Conservation (phyloP, 2,329 filamentous ascomycete species). For the Pseudocercospora cruenta region DNA sequence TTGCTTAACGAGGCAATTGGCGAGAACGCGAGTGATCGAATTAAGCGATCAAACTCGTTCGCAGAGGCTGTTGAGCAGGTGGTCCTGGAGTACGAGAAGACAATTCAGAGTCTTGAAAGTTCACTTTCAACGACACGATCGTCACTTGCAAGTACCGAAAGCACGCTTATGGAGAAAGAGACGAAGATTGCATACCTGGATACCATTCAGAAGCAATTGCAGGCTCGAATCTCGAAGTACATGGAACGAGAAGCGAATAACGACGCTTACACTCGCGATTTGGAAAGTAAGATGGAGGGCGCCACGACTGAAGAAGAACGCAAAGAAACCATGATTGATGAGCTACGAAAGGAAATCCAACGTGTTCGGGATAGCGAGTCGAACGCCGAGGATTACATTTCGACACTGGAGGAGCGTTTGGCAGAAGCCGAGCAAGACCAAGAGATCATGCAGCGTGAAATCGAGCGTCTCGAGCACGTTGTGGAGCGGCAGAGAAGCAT, state of each 20-base stretch:
- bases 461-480: slow-evolving; percentile 90
- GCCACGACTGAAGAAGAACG: slow-evolving; percentile 92
- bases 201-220: slow-evolving; percentile 87
- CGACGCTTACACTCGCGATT: slow-evolving; percentile 87
- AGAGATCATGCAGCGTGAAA: slow-evolving; percentile 95
- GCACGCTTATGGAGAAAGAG: slow-evolving; percentile 85
- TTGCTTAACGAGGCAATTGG: slow-evolving; percentile 66
- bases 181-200: slow-evolving; percentile 92
- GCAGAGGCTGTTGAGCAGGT: slow-evolving; percentile 95
- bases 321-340: slow-evolving; percentile 79
- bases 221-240: slow-evolving; percentile 86
- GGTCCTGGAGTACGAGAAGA: slow-evolving; percentile 97
- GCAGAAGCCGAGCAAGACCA: slow-evolving; percentile 95
- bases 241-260: slow-evolving; percentile 89
- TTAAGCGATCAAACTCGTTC: slow-evolving; percentile 95
- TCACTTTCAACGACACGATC: slow-evolving; percentile 86
- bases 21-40: slow-evolving; percentile 79
- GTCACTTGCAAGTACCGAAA: slow-evolving; percentile 82
- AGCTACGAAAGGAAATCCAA: slow-evolving; percentile 88
- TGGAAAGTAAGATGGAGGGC: slow-evolving; percentile 87
- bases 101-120: slow-evolving; percentile 89
- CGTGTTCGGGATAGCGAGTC: slow-evolving; percentile 88
- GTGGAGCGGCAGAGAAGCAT: slow-evolving; percentile 93
- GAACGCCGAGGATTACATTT: slow-evolving; percentile 93
- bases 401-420: slow-evolving; percentile 89